Conservation (phyloP, 176 grass and related monocot species). For the Musa itinerans region DNA sequence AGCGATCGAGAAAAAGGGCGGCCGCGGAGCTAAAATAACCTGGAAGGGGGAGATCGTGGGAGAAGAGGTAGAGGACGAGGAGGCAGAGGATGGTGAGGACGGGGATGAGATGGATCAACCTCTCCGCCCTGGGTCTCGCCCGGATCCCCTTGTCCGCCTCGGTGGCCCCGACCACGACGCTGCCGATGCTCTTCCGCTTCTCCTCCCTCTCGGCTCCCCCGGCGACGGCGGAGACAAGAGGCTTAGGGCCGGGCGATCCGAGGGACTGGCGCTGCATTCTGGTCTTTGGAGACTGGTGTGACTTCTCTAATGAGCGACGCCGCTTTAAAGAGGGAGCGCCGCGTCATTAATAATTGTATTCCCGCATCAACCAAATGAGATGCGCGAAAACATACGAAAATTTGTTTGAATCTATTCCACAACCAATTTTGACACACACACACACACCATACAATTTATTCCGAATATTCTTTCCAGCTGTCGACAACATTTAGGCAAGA, state of each 20-base stretch:
- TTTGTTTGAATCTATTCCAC: too few species aligned
- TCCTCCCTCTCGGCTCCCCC: conserved; percentile 1
- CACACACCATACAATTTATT: too few species aligned
- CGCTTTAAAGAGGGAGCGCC: not conserved
- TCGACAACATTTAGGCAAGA: too few species aligned
- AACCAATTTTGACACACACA: too few species aligned
- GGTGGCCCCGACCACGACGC: not conserved
- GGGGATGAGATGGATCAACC: conserved; percentile 73
- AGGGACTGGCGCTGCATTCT: conserved; percentile 82
- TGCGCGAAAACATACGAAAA: too few species aligned
- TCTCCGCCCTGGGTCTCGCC: conserved; percentile 26
- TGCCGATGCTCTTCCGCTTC: not conserved
- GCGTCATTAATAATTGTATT: too few species aligned
- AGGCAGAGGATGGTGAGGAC: conserved; percentile 75
- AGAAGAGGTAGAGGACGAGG: conserved; percentile 79
- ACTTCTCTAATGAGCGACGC: not conserved
- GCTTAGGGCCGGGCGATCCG: conserved; percentile 38
- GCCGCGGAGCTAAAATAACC: conserved; percentile 9
- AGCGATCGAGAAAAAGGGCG: not conserved
- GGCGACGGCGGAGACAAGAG: conserved; percentile 7
- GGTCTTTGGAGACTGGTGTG: not conserved
- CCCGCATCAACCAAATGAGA: too few species aligned
- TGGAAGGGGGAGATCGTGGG: conserved; percentile 46
- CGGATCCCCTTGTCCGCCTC: conserved; percentile 34
- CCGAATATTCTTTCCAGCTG: too few species aligned